Base-by-base conservation (phyloP, 2,329 filamentous ascomycete genomes). In the Diaporthe caulivora region DNA sequence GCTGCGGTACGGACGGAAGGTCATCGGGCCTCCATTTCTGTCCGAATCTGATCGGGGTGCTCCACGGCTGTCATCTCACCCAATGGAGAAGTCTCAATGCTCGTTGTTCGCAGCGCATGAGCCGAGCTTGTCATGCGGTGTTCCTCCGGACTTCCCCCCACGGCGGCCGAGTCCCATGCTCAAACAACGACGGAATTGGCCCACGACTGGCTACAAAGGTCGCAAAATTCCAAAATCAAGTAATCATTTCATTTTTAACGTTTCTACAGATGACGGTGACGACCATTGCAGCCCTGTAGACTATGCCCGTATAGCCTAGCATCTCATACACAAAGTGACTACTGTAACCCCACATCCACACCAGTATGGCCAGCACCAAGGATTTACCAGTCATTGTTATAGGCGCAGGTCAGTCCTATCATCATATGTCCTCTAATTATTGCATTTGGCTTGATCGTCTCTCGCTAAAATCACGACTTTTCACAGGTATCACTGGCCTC, bases 81-180 rank as follows among this genome's bases (percentile, higher is more conserved):
- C 18, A 47, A 8, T 47, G 37, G 17, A 26, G 17, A 15, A 47
- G 9, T 6, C 47, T 47, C 17, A 10, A 15, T 26, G 21, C 24
- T 64, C 10, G 17, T 47, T 17, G 26, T 47, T 64, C 58, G 17
- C 40, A 31, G 58, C 40, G 11, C 7, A 42, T 6, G 11, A 58
- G 31, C 54, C 58, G 58, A 64, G 58, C 58, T 64, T 64, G 11
- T 47, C 18, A 24, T 47, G 58, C 58, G 21, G 11, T n/a, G 34
- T 31, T 4, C 40, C n/a, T 29, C 42, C 58, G 58, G 58, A 64
- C 58, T 64, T 47, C 58, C 18, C 40, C 24, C 58, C 26, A 64
- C 58, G 58, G 58, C 58, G 37, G 58, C 58, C 58, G 58, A 64
- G 58, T 64, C 58, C 58, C 58, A 47, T 47, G 24, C 37, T 47